Evolutionary conservation across 768 basidiomycete species (phyloP).

Genomic region (Trametes cingulata): DNA sequence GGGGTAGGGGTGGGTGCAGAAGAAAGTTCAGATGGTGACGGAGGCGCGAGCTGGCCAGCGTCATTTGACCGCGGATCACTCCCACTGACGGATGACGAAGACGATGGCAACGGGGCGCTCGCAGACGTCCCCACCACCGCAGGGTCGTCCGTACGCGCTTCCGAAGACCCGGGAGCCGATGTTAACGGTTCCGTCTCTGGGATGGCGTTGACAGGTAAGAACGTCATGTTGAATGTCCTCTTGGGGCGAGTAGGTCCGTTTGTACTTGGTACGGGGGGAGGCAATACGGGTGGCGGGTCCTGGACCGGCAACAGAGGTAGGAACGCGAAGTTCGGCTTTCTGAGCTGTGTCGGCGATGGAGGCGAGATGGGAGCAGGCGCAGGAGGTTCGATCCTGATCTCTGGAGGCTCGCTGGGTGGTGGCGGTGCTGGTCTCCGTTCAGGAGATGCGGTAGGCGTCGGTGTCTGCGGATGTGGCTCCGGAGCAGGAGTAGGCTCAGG

Average conservation of each 20-base stretch:
- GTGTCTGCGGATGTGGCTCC: constrained; percentile 15
- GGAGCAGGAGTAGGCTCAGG: neutral
- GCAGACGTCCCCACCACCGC: neutral
- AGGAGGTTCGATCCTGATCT: constrained; percentile 5
- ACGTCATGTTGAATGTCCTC: constrained; percentile 21
- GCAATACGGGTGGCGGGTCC: constrained; percentile 18
- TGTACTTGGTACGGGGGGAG: neutral
- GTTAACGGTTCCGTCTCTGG: neutral
- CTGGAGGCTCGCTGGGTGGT: constrained; percentile 17
- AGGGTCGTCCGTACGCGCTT: neutral
- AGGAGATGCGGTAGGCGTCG: constrained; percentile 14
- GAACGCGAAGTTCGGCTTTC: constrained; percentile 24
- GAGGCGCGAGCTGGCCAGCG: constrained; percentile 1
- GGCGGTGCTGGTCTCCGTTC: constrained; percentile 11
- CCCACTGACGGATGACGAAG: constrained; percentile 4
- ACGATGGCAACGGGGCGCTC: constrained; percentile 10
- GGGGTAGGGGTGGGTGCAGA: neutral
- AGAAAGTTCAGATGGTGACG: neutral
- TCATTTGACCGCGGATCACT: constrained; percentile 10
- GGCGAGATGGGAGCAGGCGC: neutral
- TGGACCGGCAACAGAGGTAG: constrained; percentile 29
- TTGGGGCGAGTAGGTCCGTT: constrained; percentile 4
- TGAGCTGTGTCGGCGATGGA: constrained; percentile 6
- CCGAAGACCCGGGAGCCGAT: neutral
- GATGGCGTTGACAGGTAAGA: constrained; percentile 17